Conservation (phyloP, 2,329 filamentous ascomycete species). For the Akanthomyces muscarius region DNA sequence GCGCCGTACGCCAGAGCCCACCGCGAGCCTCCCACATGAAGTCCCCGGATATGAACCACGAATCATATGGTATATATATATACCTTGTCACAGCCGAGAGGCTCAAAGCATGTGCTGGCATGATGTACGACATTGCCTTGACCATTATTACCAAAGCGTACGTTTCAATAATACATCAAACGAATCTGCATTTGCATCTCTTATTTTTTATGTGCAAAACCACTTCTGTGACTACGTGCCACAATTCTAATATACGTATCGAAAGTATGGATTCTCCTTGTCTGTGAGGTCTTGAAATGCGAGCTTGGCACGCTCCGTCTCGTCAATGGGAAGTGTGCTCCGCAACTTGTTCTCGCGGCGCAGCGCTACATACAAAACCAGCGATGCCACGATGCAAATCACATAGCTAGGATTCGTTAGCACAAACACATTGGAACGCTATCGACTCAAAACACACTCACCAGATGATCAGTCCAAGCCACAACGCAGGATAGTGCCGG, state of each 20-base stretch:
- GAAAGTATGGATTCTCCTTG: constrained; percentile 63
- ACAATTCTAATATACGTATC: constrained; percentile 42
- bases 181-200: neutral
- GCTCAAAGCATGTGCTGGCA: neutral
- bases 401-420: constrained; percentile 49
- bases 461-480: constrained; percentile 63
- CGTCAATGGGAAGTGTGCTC: constrained; percentile 43
- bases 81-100: neutral
- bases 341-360: constrained; percentile 54
- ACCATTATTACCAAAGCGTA: neutral
- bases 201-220: neutral
- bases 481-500: constrained; percentile 66
- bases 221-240: too few species aligned
- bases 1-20: neutral
- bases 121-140: neutral
- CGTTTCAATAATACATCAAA: neutral
- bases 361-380: constrained; percentile 55
- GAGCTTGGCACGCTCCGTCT: constrained; percentile 57
- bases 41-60: neutral
- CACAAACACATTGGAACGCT: neutral
- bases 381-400: constrained; percentile 59
- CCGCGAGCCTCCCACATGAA: neutral
- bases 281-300: constrained; percentile 68
- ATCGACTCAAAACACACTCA: constrained; percentile 24
- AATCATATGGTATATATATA: neutral